These are phyloP conservation scores for Tolypocladium sp. DNA, from an alignment of 2,329 filamentous ascomycete genomes.

Conservation along the genomic window DNA sequence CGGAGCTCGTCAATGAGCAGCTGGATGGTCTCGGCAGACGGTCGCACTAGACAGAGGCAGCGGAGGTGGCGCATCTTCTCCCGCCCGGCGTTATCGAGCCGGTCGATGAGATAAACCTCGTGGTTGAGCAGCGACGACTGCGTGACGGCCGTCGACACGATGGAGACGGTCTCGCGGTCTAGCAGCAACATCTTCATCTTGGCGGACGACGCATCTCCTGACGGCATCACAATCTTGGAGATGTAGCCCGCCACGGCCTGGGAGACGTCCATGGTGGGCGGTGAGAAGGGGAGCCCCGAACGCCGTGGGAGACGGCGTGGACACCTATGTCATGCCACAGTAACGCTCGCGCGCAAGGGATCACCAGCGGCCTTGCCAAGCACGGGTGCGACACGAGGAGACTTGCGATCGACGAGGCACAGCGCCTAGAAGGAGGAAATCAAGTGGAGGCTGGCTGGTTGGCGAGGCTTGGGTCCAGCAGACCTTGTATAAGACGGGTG, in stretches of 20 bases:
- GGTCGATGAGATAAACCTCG: constrained; percentile 96
- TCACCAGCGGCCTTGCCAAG: background rate
- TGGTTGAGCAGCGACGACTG: constrained; percentile 92
- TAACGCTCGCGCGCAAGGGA: background rate
- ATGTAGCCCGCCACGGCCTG: constrained; percentile 92
- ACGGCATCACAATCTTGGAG: constrained; percentile 77
- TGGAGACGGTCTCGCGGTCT: constrained; percentile 87
- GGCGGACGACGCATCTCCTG: constrained; percentile 63
- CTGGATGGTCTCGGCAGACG: constrained; percentile 87
- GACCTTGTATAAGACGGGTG: background rate
- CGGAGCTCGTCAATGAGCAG: constrained; percentile 89
- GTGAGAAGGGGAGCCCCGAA: background rate
- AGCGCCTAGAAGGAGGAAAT: background rate
- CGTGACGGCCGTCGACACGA: constrained; percentile 90
- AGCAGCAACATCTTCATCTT: constrained; percentile 99
- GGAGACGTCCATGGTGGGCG: constrained; percentile 77
- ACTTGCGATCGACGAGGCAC: background rate
- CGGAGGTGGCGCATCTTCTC: constrained; percentile 98
- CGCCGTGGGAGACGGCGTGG: background rate
- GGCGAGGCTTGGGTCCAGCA: background rate
- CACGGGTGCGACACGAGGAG: background rate
- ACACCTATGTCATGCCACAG: constrained; percentile 3
- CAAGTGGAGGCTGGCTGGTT: background rate
- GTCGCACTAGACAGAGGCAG: constrained; percentile 87
- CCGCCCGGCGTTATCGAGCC: constrained; percentile 77